phyloP scores from a whole-genome alignment of 1,139 yeast genomes.

The Kodamaea alishanica region DNA sequence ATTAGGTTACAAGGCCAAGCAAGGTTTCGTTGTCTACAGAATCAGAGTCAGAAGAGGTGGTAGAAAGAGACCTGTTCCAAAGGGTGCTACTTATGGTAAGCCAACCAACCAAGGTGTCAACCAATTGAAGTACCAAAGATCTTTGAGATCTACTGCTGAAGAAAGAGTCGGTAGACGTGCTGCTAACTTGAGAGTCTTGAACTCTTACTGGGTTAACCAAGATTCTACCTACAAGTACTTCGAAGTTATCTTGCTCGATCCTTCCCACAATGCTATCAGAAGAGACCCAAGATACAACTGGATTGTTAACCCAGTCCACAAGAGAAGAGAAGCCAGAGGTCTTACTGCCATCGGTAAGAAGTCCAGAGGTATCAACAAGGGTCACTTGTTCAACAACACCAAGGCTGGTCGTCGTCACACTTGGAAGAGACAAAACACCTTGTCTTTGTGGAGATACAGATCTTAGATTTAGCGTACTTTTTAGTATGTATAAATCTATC shows the following conservation, averaged over 20 bases:
- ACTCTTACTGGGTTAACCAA: constrained; percentile 99
- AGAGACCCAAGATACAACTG: constrained; percentile 99
- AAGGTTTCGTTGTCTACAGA: constrained; percentile 98
- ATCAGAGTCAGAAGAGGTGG: constrained; percentile 99
- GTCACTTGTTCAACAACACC: constrained; percentile 98
- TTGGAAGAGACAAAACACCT: constrained; percentile 99
- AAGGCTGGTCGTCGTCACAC: constrained; percentile 98
- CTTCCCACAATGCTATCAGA: constrained; percentile 98
- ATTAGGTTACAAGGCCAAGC: constrained; percentile 99
- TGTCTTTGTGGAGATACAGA: constrained; percentile 99
- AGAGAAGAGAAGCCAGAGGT: constrained; percentile 99
- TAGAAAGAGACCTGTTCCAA: constrained; percentile 99
- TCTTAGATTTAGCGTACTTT: constrained; percentile 44
- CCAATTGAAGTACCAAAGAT: constrained; percentile 99
- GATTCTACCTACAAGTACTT: constrained; percentile 99
- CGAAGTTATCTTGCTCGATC: constrained; percentile 96
- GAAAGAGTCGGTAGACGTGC: constrained; percentile 99
- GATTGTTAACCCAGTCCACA: constrained; percentile 99
- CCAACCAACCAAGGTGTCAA: constrained; percentile 99
- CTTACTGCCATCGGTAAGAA: constrained; percentile 97
- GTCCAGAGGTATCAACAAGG: constrained; percentile 99
- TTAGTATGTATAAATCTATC: neutral
- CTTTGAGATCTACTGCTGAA: constrained; percentile 97
- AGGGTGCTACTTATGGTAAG: constrained; percentile 99
- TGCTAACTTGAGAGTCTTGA: constrained; percentile 97